These are phyloP conservation scores for Phycomyces blakesleeanus DNA, from an alignment of 192 early-diverging fungal genomes.

Conservation along the genomic window DNA sequence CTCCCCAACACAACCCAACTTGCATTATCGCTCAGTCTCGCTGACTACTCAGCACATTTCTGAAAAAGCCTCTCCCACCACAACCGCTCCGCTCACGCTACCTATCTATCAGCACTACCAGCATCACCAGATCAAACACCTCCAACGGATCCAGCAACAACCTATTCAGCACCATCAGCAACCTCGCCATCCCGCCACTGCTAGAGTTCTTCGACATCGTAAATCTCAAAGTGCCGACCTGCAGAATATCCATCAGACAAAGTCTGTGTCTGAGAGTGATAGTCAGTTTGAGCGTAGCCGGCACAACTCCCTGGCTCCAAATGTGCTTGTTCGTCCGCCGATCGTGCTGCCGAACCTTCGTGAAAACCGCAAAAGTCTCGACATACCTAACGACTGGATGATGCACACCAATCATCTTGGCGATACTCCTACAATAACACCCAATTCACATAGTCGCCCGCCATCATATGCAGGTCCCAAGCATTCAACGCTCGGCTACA, in stretches of 20 bases:
- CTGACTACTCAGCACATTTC: neutral
- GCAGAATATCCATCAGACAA: neutral
- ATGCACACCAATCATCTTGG: neutral
- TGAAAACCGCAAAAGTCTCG: conserved; percentile 15
- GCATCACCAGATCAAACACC: neutral
- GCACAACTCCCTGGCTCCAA: conserved; percentile 3
- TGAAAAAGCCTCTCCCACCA: neutral
- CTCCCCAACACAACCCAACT: no score
- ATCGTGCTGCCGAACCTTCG: conserved; percentile 10
- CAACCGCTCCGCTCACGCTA: neutral
- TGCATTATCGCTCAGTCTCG: neutral
- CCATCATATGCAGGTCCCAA: neutral
- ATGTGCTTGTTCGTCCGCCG: conserved; percentile 20
- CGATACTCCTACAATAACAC: neutral
- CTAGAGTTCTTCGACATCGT: conserved; percentile 11
- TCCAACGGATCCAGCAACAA: neutral
- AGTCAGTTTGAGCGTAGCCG: conserved; percentile 2
- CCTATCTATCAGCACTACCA: neutral
- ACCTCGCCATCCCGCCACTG: neutral
- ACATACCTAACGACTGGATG: conserved; percentile 26
- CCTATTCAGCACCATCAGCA: neutral
- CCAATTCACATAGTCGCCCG: neutral
- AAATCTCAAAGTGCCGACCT: conserved; percentile 33
- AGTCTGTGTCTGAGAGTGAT: neutral
- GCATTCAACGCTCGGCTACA: conserved; percentile 9